Evolutionary conservation across 2,329 filamentous ascomycete genomes (phyloP), one percentile per base, ranked within the genome.

Genomic region (Pseudogymnoascus sp.): DNA sequence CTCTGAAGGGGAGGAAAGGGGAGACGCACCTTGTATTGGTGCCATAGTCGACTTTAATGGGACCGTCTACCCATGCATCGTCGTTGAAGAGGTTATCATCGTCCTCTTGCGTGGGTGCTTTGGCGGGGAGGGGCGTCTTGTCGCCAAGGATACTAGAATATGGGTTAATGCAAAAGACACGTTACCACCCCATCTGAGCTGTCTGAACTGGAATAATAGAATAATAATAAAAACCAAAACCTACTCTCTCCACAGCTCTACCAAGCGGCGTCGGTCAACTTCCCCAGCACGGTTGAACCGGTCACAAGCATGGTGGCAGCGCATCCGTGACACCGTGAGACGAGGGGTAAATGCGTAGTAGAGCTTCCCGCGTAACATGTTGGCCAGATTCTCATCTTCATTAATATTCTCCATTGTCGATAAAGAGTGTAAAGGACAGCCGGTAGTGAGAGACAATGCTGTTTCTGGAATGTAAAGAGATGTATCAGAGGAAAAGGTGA

Each of bases 11-110:
- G 26, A 6, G 26, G 59, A 33, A 60, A 12, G 37, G 6, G 35
- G 37, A 16, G 35, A 67, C 72, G 50, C 72, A 82, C 80, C 76
- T 83, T 53, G 93, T 78, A 66, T 95, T 92, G 69, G 81, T 87
- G 3, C 91, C 91, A 69, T 95, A 93, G 75, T 96, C 91, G 65
- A 89, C 82, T 53, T 80, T 83, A 61, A 95, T 78, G 0, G 90
- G 90, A 0, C 81, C 76, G 65, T 90, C 86, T 22, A 93, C 79
- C 82, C 85, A 91, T 0, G 90, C 85, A 26, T 88, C 80, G 35
- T 87, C 78, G 22, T 79, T 78, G 35, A 95, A 82, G 1, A 87
- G 77, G 16, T 76, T 79, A 8, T 88, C 86, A 66, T 95, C 89
- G 67, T 84, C 85, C 62, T 84, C 84, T 2, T 80, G 76, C 10